A percentile compares a stretch with the other conserved stretches of the same genome.
Evolutionary conservation across 768 basidiomycete species (phyloP).

Genomic region (Tulasnella calospora): DNA sequence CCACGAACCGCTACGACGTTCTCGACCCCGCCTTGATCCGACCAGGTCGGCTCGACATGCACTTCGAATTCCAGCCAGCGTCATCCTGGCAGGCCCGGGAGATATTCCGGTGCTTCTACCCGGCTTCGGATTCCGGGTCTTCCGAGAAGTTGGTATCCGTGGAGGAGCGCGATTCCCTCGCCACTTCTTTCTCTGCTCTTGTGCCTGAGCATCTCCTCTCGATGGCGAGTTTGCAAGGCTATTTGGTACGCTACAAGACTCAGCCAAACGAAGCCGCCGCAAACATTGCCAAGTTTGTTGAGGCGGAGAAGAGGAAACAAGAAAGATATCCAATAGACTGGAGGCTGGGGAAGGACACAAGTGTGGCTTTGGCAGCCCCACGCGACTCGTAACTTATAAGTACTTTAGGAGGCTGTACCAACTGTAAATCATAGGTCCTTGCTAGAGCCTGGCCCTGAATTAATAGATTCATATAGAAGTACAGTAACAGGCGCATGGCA

Average conservation of each 20-base stretch:
- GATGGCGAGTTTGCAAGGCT: constrained; percentile 85
- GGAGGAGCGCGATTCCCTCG: constrained; percentile 50
- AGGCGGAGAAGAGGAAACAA: constrained; percentile 3
- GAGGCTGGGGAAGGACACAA: background rate
- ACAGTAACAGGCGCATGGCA: background rate
- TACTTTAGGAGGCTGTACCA: background rate
- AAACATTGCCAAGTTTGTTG: background rate
- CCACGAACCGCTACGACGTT: constrained; percentile 83
- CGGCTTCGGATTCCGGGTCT: constrained; percentile 58
- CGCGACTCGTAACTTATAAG: background rate
- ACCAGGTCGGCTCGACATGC: constrained; percentile 82
- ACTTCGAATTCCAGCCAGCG: constrained; percentile 79
- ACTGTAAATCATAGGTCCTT: background rate
- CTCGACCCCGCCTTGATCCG: constrained; percentile 88
- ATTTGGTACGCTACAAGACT: constrained; percentile 46
- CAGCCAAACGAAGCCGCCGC: background rate
- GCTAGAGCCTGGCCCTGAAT: background rate
- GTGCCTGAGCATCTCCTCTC: constrained; percentile 84
- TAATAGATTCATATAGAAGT: background rate
- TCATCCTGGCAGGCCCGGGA: constrained; percentile 81
- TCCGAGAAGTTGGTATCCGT: constrained; percentile 38
- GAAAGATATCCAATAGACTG: background rate
- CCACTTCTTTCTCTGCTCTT: constrained; percentile 71
- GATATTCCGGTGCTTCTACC: constrained; percentile 88
- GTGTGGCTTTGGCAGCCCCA: background rate